Conservation (phyloP, 345 rosid genomes). For the Cardiospermum halicacabum region DNA sequence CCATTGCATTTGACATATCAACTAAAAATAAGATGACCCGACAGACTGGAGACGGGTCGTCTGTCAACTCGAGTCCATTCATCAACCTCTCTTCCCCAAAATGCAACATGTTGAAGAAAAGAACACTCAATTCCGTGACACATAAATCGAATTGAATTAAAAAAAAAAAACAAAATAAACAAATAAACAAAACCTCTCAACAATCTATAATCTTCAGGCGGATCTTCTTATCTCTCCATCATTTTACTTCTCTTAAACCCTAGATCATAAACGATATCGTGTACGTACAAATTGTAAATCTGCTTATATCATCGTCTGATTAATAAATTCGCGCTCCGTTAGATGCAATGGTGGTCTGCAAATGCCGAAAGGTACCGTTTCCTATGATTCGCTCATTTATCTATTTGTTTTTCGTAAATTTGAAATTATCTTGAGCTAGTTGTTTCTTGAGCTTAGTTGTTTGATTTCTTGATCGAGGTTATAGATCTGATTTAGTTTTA, state of each 20-base stretch:
- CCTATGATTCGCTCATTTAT: not conserved
- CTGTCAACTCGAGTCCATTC: too few species aligned
- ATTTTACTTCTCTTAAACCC: slow-evolving; percentile 18
- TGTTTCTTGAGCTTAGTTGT: slow-evolving; percentile 1
- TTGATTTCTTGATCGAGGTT: slow-evolving; percentile 4
- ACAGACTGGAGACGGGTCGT: too few species aligned
- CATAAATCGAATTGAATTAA: not conserved
- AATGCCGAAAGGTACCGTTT: slow-evolving; percentile 72
- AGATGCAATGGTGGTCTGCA: slow-evolving; percentile 81
- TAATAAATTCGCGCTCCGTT: slow-evolving; percentile 11
- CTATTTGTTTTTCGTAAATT: not conserved
- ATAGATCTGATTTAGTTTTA: slow-evolving; percentile 20
- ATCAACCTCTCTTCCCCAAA: too few species aligned
- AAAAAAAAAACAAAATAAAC: not conserved
- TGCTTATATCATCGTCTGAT: slow-evolving; percentile 15
- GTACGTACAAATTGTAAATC: not conserved
- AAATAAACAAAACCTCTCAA: not conserved
- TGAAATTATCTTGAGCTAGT: not conserved
- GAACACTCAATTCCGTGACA: too few species aligned
- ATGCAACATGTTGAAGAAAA: too few species aligned
- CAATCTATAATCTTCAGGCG: not conserved
- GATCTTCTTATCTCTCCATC: slow-evolving; percentile 8
- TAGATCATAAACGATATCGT: not conserved
- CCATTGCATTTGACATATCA: too few species aligned
- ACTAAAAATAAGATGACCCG: too few species aligned